phyloP scores from a whole-genome alignment of 2,329 filamentous ascomycete genomes.

The Amesomyces nigricolor region DNA sequence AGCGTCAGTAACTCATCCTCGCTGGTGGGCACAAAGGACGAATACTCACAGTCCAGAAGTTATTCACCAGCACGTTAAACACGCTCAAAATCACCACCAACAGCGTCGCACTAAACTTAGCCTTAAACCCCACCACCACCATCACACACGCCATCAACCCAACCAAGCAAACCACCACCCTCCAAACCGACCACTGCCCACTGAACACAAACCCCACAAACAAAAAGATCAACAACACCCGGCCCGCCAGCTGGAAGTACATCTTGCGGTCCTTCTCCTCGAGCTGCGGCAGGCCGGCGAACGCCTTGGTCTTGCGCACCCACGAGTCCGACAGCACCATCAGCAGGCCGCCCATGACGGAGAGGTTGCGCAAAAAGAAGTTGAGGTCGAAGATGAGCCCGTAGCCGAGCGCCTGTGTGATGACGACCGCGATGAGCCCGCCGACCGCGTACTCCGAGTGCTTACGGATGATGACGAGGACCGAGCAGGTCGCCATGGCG shows the following conservation, averaged over 20 bases:
- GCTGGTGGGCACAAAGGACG: background rate
- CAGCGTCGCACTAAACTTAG: conserved; percentile 95
- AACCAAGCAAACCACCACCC: conserved; percentile 75
- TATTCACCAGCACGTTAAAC: conserved; percentile 97
- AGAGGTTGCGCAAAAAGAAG: conserved; percentile 98
- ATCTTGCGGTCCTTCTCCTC: conserved; percentile 99
- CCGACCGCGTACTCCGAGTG: conserved; percentile 88
- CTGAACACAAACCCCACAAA: conserved; percentile 96
- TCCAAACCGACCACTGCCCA: conserved; percentile 85
- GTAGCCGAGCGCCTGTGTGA: conserved; percentile 92
- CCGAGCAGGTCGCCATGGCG: conserved; percentile 76
- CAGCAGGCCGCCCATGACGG: conserved; percentile 90
- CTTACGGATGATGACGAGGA: conserved; percentile 84
- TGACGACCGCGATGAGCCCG: conserved; percentile 83
- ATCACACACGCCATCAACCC: conserved; percentile 92
- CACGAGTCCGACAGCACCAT: conserved; percentile 98
- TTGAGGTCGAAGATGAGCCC: conserved; percentile 98
- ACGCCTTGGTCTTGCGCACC: conserved; percentile 96
- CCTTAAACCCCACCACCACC: conserved; percentile 99
- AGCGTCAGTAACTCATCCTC: background rate
- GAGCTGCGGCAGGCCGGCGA: conserved; percentile 85
- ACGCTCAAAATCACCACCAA: conserved; percentile 91
- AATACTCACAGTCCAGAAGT: conserved; percentile 95
- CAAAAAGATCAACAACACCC: conserved; percentile 93
- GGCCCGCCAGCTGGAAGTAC: conserved; percentile 98